A percentile compares a stretch with the other conserved stretches of the same genome.
Evolutionary conservation across 192 early-diverging fungal genomes (phyloP).

Genomic region (Borealophlyctis nickersoniae): DNA sequence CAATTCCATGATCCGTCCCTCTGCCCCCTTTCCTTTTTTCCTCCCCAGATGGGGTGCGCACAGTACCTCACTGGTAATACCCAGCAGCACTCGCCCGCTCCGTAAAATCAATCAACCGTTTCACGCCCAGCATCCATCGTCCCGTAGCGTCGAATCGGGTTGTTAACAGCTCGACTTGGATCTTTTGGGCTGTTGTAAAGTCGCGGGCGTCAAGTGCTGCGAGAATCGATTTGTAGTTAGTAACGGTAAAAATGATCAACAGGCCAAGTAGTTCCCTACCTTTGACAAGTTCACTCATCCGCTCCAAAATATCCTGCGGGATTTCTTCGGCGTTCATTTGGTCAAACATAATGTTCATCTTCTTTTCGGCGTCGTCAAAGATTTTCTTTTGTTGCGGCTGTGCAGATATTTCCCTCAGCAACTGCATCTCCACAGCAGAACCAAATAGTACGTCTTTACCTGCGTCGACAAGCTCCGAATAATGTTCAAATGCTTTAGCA

Average conservation of each 20-base stretch:
- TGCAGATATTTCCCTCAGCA: too few relatives aligned
- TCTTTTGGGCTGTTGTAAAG: slow-evolving; percentile 50
- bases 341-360: slow-evolving; percentile 78
- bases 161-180: slow-evolving; percentile 69
- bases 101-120: slow-evolving; percentile 59
- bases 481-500: slow-evolving; percentile 34
- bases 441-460: too few relatives aligned
- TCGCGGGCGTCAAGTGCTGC: slow-evolving; percentile 50
- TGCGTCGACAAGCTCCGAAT: slow-evolving; percentile 6
- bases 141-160: slow-evolving; percentile 63
- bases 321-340: slow-evolving; percentile 79
- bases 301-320: slow-evolving; percentile 54
- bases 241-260: too few relatives aligned
- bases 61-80: too few relatives aligned
- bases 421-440: too few relatives aligned
- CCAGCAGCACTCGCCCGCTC: slow-evolving; percentile 20
- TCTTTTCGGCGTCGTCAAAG: slow-evolving; percentile 81
- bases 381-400: slow-evolving; percentile 55
- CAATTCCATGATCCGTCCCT: too few relatives aligned
- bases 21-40: too few relatives aligned
- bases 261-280: slow-evolving; percentile 30
- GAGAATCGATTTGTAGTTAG: slow-evolving; percentile 2
- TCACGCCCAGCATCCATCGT: slow-evolving; percentile 68
- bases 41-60: too few relatives aligned
- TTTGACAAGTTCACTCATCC: slow-evolving; percentile 63